Conservation (phyloP, 352 stramenopile genomes). For the Phytophthora cactorum region DNA sequence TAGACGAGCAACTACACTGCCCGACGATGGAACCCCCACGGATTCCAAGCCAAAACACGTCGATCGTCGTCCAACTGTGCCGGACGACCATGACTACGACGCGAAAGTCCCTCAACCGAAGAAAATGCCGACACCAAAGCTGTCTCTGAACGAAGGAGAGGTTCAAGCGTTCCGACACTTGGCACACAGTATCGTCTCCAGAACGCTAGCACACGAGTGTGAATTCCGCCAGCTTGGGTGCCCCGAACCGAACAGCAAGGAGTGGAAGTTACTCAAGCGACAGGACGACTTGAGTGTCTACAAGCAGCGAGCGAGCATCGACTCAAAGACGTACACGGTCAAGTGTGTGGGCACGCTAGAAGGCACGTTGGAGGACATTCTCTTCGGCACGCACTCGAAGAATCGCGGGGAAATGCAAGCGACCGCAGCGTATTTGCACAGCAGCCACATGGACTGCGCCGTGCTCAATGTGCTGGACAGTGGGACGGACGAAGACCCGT, state of each 20-base stretch:
- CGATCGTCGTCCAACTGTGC: slow-evolving; percentile 20
- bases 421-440: slow-evolving; percentile 39
- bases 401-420: slow-evolving; percentile 48
- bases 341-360: slow-evolving; percentile 52
- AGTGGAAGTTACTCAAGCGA: slow-evolving; percentile 45
- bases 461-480: slow-evolving; percentile 52
- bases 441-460: slow-evolving; percentile 47
- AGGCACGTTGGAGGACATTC: slow-evolving; percentile 56
- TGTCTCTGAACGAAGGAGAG: slow-evolving; percentile 39
- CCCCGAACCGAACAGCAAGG: slow-evolving; percentile 26
- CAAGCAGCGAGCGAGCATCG: slow-evolving; percentile 12
- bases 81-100: slow-evolving; percentile 19
- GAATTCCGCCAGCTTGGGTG: slow-evolving; percentile 33
- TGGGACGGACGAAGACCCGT: slow-evolving; percentile 46
- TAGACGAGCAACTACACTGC: slow-evolving; percentile 26
- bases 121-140: slow-evolving; percentile 9
- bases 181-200: slow-evolving; percentile 45
- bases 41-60: slow-evolving; percentile 5
- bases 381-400: slow-evolving; percentile 58
- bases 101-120: slow-evolving; percentile 3
- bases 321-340: slow-evolving; percentile 37
- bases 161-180: slow-evolving; percentile 35
- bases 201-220: slow-evolving; percentile 52
- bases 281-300: slow-evolving; percentile 41
- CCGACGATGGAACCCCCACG: background rate